These are phyloP conservation scores for Dimargaris cristalligena DNA, from an alignment of 192 early-diverging fungal genomes.

Conservation along the genomic window DNA sequence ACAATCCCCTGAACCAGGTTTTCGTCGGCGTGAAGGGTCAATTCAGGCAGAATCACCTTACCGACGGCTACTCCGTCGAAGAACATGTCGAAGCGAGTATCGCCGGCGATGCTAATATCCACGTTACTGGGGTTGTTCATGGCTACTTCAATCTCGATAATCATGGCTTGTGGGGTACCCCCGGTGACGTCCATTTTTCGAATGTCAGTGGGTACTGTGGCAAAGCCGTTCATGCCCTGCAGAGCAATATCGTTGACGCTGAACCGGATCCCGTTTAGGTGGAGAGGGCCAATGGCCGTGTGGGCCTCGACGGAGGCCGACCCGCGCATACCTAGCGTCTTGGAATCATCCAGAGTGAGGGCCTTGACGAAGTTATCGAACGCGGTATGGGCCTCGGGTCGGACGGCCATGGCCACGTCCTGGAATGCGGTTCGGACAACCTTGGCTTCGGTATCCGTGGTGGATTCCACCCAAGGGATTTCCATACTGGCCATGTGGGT, in stretches of 20 bases:
- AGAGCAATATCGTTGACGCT: conserved; percentile 17
- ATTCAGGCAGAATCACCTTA: conserved; percentile 22
- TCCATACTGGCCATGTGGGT: conserved; percentile 14
- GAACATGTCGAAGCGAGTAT: conserved; percentile 16
- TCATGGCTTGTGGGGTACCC: conserved; percentile 14
- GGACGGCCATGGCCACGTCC: conserved; percentile 20
- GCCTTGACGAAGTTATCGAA: conserved; percentile 18
- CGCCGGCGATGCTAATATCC: conserved; percentile 12
- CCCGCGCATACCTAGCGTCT: conserved; percentile 10
- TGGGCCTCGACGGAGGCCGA: conserved; percentile 14
- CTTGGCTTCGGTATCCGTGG: conserved; percentile 12
- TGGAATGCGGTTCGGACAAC: conserved; percentile 15
- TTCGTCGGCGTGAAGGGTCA: conserved; percentile 27
- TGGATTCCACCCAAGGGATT: conserved; percentile 13
- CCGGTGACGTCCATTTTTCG: conserved; percentile 6
- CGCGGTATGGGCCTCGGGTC: conserved; percentile 7
- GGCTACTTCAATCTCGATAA: conserved; percentile 12
- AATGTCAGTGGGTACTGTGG: conserved; percentile 4
- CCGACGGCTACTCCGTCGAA: conserved; percentile 26
- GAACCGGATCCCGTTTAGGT: conserved; percentile 20
- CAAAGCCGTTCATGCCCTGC: conserved; percentile 10
- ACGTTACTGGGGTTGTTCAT: conserved; percentile 20
- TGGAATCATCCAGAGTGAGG: conserved; percentile 12
- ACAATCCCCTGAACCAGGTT: conserved; percentile 25
- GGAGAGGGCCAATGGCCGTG: conserved; percentile 23